Base-by-base conservation (phyloP, 345 rosid genomes). In the Citrus glauca region DNA sequence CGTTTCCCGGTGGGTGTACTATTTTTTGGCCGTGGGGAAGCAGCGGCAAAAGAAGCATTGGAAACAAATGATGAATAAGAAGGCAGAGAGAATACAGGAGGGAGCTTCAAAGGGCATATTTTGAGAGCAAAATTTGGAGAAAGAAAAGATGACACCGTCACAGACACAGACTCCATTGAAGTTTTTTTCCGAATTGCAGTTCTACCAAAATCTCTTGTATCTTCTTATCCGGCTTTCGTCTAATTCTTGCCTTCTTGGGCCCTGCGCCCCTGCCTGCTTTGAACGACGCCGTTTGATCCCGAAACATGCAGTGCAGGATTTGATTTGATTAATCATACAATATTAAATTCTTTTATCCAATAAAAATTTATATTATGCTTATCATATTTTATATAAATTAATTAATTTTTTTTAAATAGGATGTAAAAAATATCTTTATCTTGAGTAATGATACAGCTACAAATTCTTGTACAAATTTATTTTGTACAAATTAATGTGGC, bases 141-240 rank as follows among this genome's bases (percentile, higher is more conserved):
- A 35, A 73, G 59, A 73, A 83, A 70, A 77, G 75, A 80, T 53
- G 57, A 53, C 20, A 17, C 57, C 28, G 78, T 75, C 56, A 80
- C 28, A 28, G 79, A 79, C 60, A 80, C 28, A 35, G 79, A 72
- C 83, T 80, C 91, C 93, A 90, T 48, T 17, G 7, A 65, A 48
- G 50, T 35, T 48, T 24, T 48, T 75, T 33, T 4, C 5, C 71
- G 8, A 27, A 14, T 42, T 50, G 61, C 27, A 50, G 56, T 63
- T 28, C 20, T 35, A 1, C 20, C 10, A 1, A 4, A 17, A 0
- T 16, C 7, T 9, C 0, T 4, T 22, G 55, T 24, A 38, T 17
- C 65, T n/a, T 33, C 65, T n/a, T 53, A 53, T 66, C 72, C 70
- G 45, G 25, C 9, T 20, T 25, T 40, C 5, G 66, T 63, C 1